Evolutionary conservation across 2,329 filamentous ascomycete genomes (phyloP), one percentile per base, ranked within the genome.

Genomic region (Sporothrix variecibatus): DNA sequence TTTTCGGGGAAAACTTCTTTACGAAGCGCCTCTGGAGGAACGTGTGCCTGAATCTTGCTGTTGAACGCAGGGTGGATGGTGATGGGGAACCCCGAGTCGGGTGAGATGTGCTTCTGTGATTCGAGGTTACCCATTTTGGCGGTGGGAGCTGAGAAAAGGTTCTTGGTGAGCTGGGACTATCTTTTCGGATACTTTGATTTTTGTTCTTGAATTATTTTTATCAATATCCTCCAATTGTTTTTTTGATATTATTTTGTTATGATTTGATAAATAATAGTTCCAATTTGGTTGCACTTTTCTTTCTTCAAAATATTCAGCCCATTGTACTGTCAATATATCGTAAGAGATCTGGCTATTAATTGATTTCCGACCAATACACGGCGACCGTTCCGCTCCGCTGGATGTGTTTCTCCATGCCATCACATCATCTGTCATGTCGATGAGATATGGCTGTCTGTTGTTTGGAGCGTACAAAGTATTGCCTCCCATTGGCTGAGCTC

Each of bases 51-150:
- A 73, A 87, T 85, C 75, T 84, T 86, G 43, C 81, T 78, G 72
- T 86, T 86, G 80, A 85, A 87, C 71, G 81, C 78, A 1, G 85
- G 84, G 76, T 87, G 85, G 0, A 87, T 77, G 1, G 81, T 83
- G 31, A 83, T 81, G 0, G 85, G 85, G 46, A 83, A 84, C 0
- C 85, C 85, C 0, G 86, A 87, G 76, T 87, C 85, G 5, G 83
- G 82, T 6, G 85, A 87, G 51, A 87, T 82, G 76, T 86, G 83
- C 49, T 86, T 85, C 58, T 81, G 81, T 4, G 85, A 77, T 79
- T 86, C 84, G 4, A 87, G 82, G 65, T 83, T 78, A 56, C 82
- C 82, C 74, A 75, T 73, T 26, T n/a, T 72, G 38, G 49, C 23
- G 60, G 11, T 23, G 34, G 8, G 11, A 9, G 23, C 51, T 26